Percentiles rank a stretch among this genome's conserved stretches.
These are phyloP conservation scores for Citeromyces matritensis DNA, from an alignment of 805 yeast species.

Conservation along the genomic window DNA sequence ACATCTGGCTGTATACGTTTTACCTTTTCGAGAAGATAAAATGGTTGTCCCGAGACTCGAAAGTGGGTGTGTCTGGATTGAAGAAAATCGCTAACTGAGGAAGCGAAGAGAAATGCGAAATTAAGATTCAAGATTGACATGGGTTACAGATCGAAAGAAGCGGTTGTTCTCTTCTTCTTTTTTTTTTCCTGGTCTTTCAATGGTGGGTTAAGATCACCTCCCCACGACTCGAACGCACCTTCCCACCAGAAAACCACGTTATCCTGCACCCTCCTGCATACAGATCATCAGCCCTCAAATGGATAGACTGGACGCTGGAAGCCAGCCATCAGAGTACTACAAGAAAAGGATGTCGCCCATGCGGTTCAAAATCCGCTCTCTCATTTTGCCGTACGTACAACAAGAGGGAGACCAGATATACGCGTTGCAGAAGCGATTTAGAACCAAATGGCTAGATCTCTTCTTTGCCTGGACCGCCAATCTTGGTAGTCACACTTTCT, in stretches of 20 bases:
- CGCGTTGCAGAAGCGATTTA: slow-evolving; percentile 31
- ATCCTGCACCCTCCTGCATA: slow-evolving; percentile 1
- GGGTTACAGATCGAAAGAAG: too few relatives aligned
- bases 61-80: too few relatives aligned
- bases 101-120: too few relatives aligned
- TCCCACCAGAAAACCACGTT: not conserved
- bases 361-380: slow-evolving; percentile 37
- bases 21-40: not conserved
- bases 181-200: too few relatives aligned
- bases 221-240: not conserved
- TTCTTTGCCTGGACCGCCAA: slow-evolving; percentile 84
- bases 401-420: slow-evolving; percentile 50
- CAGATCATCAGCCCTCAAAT: not conserved
- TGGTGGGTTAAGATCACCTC: not conserved
- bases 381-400: slow-evolving; percentile 39
- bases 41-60: too few relatives aligned
- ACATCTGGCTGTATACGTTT: not conserved
- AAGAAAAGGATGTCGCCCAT: slow-evolving; percentile 34
- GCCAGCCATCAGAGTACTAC: slow-evolving; percentile 54
- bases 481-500: slow-evolving; percentile 87
- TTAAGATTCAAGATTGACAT: too few relatives aligned
- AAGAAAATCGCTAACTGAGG: too few relatives aligned
- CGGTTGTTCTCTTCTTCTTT: too few relatives aligned
- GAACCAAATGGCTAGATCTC: slow-evolving; percentile 41
- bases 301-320: slow-evolving; percentile 50